Percentiles rank a stretch among this genome's conserved stretches.
These are phyloP conservation scores for Calonectria pseudoreteaudii DNA, from an alignment of 2,329 filamentous ascomycete genomes.

Conservation along the genomic window DNA sequence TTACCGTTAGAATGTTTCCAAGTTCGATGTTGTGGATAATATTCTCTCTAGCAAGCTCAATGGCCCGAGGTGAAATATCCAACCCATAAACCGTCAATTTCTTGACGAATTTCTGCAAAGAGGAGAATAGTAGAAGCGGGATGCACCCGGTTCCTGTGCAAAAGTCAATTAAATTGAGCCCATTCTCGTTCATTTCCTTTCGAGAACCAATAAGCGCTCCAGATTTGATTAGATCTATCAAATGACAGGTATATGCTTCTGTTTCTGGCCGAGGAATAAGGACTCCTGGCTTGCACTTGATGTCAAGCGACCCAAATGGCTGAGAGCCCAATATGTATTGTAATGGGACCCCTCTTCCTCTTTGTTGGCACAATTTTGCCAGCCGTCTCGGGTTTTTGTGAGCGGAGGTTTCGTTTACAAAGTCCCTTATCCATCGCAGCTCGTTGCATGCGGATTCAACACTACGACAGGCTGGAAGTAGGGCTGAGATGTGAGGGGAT, in stretches of 20 bases:
- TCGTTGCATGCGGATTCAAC: slow-evolving; percentile 75
- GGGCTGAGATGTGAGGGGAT: slow-evolving; percentile 66
- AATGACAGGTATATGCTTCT: slow-evolving; percentile 72
- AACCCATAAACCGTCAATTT: slow-evolving; percentile 71
- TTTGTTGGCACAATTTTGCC: slow-evolving; percentile 57
- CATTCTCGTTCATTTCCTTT: slow-evolving; percentile 22
- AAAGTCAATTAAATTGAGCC: slow-evolving; percentile 79
- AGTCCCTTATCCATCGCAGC: slow-evolving; percentile 78
- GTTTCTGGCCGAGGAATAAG: slow-evolving; percentile 88
- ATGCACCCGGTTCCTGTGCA: slow-evolving; percentile 96
- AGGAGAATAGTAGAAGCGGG: slow-evolving; percentile 77
- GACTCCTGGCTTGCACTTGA: slow-evolving; percentile 81
- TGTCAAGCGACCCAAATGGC: slow-evolving; percentile 86
- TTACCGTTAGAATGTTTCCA: slow-evolving; percentile 37
- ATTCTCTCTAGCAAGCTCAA: slow-evolving; percentile 76
- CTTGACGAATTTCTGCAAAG: slow-evolving; percentile 60
- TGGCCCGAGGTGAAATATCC: slow-evolving; percentile 76
- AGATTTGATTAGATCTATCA: slow-evolving; percentile 60
- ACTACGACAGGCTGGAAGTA: slow-evolving; percentile 74
- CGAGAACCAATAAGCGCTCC: slow-evolving; percentile 22
- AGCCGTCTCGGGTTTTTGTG: slow-evolving; percentile 42
- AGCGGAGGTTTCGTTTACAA: slow-evolving; percentile 55
- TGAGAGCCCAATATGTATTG: slow-evolving; percentile 92
- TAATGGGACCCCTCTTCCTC: slow-evolving; percentile 76
- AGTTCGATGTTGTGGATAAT: slow-evolving; percentile 59